Evolutionary conservation across 306 rosid species (phyloP).

Genomic region (Sesbania bispinosa): DNA sequence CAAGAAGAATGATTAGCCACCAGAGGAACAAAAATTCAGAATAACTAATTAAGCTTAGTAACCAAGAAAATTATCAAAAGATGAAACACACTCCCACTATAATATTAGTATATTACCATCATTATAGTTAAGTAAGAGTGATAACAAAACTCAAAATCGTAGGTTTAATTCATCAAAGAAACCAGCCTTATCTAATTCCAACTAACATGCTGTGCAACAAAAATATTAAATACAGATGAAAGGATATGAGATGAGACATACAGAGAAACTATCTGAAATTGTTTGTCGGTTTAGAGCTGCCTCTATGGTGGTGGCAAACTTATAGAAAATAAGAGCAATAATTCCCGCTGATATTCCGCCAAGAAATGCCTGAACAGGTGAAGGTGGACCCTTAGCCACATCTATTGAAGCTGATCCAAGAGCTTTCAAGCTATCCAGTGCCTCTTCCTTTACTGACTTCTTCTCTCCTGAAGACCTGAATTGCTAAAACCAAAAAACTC

Average conservation of each 20-base stretch:
- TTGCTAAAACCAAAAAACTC: slow-evolving; percentile 56
- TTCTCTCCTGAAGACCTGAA: slow-evolving; percentile 81
- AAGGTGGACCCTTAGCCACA: slow-evolving; percentile 59
- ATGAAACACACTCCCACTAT: slow-evolving; percentile 1
- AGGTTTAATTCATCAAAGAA: background rate
- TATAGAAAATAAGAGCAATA: slow-evolving; percentile 75
- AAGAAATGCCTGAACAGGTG: slow-evolving; percentile 72
- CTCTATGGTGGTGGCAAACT: slow-evolving; percentile 81
- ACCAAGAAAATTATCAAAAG: slow-evolving; percentile 5
- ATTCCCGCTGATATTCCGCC: slow-evolving; percentile 86
- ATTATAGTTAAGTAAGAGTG: background rate
- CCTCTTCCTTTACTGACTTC: slow-evolving; percentile 78
- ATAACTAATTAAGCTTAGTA: background rate
- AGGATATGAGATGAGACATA: slow-evolving; percentile 35
- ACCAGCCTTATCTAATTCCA: background rate
- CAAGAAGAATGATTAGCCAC: slow-evolving; percentile 6
- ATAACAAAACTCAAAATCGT: slow-evolving; percentile 9
- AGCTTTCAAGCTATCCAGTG: slow-evolving; percentile 71
- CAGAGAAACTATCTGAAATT: slow-evolving; percentile 77
- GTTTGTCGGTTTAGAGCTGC: slow-evolving; percentile 77
- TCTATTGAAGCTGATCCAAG: slow-evolving; percentile 55
- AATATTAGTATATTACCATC: background rate
- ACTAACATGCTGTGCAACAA: slow-evolving; percentile 5
- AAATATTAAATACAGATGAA: slow-evolving; percentile 2
- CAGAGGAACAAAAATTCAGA: background rate